Percentiles rank a stretch among this genome's conserved stretches.
These are phyloP conservation scores for Sugiyamaella lignohabitans DNA, from an alignment of 805 yeast genomes.

Conservation along the genomic window DNA sequence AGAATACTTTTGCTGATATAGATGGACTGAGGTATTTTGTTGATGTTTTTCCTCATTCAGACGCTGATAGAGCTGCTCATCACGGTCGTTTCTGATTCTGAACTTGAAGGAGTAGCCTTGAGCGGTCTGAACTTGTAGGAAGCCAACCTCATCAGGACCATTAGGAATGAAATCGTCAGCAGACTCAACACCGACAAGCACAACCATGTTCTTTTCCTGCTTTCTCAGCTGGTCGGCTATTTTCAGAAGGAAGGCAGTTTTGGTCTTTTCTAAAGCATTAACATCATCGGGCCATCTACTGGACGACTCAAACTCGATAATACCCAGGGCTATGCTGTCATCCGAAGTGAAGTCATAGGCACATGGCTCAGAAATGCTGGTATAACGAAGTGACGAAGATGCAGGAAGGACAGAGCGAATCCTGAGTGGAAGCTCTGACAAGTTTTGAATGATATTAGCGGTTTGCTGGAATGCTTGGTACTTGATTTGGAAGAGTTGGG, in stretches of 20 bases:
- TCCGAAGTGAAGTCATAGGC: constrained; percentile 52
- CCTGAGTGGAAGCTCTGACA: constrained; percentile 58
- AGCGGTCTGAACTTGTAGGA: constrained; percentile 56
- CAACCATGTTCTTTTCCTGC: constrained; percentile 44
- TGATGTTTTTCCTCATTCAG: constrained; percentile 43
- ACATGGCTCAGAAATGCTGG: constrained; percentile 72
- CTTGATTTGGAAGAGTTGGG: constrained; percentile 25
- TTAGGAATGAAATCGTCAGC: constrained; percentile 18
- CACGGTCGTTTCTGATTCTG: constrained; percentile 76
- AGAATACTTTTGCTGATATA: constrained; percentile 44
- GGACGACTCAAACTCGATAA: constrained; percentile 83
- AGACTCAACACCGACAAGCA: constrained; percentile 60
- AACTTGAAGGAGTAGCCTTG: constrained; percentile 84
- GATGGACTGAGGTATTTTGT: constrained; percentile 26
- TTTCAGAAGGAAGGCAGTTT: constrained; percentile 79
- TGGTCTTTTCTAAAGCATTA: constrained; percentile 76
- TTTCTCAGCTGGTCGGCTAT: constrained; percentile 43
- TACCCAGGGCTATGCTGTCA: constrained; percentile 56
- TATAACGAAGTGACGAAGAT: constrained; percentile 65
- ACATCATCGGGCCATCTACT: constrained; percentile 95
- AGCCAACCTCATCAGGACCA: constrained; percentile 26
- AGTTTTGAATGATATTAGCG: constrained; percentile 40
- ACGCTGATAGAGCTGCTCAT: constrained; percentile 58
- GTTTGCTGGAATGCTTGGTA: constrained; percentile 44
- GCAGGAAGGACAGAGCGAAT: constrained; percentile 68